These are phyloP conservation scores for Cystofilobasidium capitatum DNA, from an alignment of 768 basidiomycete species.

Conservation along the genomic window DNA sequence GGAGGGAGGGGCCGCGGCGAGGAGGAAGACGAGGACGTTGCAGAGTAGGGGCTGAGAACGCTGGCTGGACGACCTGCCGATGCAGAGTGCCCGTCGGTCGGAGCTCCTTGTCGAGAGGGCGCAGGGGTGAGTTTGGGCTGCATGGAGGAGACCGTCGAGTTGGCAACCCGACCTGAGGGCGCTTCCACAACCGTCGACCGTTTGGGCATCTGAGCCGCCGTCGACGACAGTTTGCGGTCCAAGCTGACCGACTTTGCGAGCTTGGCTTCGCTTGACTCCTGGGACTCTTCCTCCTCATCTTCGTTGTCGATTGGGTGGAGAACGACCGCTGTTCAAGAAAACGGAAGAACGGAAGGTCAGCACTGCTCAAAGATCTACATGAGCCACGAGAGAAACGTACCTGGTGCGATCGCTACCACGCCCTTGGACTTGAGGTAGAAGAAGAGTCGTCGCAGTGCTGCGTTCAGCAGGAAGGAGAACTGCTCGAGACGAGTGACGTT, in stretches of 20 bases:
- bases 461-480: constrained; percentile 92
- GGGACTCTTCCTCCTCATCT: constrained; percentile 43
- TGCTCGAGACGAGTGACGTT: constrained; percentile 90
- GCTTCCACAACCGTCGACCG: constrained; percentile 93
- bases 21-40: constrained; percentile 10
- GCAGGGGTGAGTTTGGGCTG: neutral
- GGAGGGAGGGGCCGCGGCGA: constrained; percentile 23
- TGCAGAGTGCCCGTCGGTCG: neutral
- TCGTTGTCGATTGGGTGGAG: neutral
- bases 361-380: neutral
- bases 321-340: neutral
- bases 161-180: constrained; percentile 76
- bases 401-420: constrained; percentile 70
- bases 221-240: constrained; percentile 84
- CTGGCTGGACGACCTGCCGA: neutral
- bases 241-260: constrained; percentile 88
- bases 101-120: neutral
- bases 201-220: constrained; percentile 76
- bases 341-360: neutral
- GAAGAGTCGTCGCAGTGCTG: constrained; percentile 83
- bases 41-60: constrained; percentile 3
- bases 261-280: constrained; percentile 82
- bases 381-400: constrained; percentile 42
- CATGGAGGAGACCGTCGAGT: constrained; percentile 44
- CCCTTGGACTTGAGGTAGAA: constrained; percentile 67